Evolutionary conservation across 23 red algal genomes (phyloP).

Genomic region (Gracilariopsis chorda): DNA sequence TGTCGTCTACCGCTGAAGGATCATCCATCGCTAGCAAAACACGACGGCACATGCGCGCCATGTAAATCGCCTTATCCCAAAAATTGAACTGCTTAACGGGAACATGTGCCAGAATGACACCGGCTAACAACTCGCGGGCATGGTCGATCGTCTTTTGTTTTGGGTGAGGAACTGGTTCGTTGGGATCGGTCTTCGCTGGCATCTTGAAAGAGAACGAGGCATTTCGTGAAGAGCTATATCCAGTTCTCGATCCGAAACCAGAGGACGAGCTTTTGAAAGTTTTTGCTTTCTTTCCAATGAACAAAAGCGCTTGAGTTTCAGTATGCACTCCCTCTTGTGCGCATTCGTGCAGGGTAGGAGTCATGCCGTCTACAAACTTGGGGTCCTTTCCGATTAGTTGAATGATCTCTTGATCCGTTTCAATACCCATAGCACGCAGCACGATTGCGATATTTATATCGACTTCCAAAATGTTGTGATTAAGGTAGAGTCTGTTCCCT

Average conservation of each 20-base stretch:
- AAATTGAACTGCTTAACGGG: conserved; percentile 78
- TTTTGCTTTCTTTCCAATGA: conserved; percentile 66
- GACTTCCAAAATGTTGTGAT: conserved; percentile 88
- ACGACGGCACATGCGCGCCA: conserved; percentile 88
- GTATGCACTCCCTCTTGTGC: conserved; percentile 69
- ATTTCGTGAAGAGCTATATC: neutral
- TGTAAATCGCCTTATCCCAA: conserved; percentile 75
- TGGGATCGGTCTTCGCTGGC: neutral
- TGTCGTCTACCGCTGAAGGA: conserved; percentile 84
- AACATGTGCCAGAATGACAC: conserved; percentile 79
- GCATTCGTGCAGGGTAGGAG: conserved; percentile 67
- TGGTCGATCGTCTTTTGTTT: conserved; percentile 53
- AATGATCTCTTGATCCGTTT: conserved; percentile 81
- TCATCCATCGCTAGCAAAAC: conserved; percentile 77
- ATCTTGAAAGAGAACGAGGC: neutral
- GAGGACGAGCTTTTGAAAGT: conserved; percentile 16
- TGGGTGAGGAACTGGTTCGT: neutral
- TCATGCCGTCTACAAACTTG: conserved; percentile 60
- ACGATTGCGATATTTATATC: conserved; percentile 89
- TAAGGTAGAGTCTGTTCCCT: conserved; percentile 76
- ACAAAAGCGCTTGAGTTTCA: conserved; percentile 44
- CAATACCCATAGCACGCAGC: conserved; percentile 89
- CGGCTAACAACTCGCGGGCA: conserved; percentile 69
- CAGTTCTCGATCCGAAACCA: neutral
- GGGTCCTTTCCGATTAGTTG: conserved; percentile 80